Conservation (phyloP, 2,329 filamentous ascomycete genomes). For the Aphanoascus verrucosus region DNA sequence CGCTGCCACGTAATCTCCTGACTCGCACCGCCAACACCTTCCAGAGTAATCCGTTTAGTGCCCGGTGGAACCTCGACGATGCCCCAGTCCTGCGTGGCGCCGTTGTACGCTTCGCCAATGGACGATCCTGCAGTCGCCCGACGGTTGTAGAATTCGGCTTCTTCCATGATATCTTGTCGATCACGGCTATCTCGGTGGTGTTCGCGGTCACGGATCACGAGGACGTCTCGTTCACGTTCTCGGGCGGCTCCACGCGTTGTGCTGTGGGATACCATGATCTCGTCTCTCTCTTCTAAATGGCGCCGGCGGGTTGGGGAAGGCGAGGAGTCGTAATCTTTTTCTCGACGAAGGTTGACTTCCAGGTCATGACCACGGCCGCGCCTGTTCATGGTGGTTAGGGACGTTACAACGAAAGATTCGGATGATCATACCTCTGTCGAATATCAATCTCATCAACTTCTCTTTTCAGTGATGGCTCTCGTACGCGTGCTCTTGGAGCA, state of each 20-base stretch:
- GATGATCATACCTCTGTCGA: conserved; percentile 38
- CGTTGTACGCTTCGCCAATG: conserved; percentile 62
- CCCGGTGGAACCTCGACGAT: conserved; percentile 78
- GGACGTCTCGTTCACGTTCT: conserved; percentile 22
- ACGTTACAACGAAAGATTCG: background rate
- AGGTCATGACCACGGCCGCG: background rate
- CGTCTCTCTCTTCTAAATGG: conserved; percentile 20
- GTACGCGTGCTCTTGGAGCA: conserved; percentile 21
- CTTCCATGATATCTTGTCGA: conserved; percentile 39
- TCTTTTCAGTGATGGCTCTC: conserved; percentile 22
- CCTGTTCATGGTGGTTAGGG: conserved; percentile 6
- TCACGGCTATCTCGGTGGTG: conserved; percentile 23
- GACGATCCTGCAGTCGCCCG: conserved; percentile 58
- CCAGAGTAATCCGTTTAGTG: conserved; percentile 71
- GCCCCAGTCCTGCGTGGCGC: conserved; percentile 65
- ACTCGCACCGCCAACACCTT: conserved; percentile 61
- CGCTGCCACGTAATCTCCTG: conserved; percentile 70
- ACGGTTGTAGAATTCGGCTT: conserved; percentile 54
- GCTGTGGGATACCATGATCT: conserved; percentile 18
- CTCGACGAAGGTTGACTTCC: conserved; percentile 26
- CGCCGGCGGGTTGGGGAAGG: conserved; percentile 31
- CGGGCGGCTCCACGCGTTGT: conserved; percentile 19
- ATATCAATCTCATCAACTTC: conserved; percentile 47
- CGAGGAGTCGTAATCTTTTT: conserved; percentile 31
- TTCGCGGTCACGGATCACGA: conserved; percentile 17